Base-by-base conservation (phyloP, 2,329 filamentous ascomycete species). In the Fusarium verrucosum region DNA sequence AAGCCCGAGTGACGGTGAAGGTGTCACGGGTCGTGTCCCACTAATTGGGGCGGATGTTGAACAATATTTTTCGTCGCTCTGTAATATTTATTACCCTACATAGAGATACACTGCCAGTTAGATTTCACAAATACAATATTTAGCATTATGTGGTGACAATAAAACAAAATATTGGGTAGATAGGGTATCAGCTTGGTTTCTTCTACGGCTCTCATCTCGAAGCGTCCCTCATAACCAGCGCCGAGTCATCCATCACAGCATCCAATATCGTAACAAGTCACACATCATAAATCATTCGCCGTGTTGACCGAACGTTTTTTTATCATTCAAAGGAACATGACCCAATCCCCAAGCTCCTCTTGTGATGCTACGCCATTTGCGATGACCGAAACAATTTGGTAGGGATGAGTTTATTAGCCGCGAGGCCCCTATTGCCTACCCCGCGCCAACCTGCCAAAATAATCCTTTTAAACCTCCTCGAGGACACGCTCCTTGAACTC, bases 401-500 rank as follows among this genome's bases (percentile, higher is more conserved):
- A 75, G 72, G 72, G 71, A 73, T 70, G 68, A 73, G 68, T 74
- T 69, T 71, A 72, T 74, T 73, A 71, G 70, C 70, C 66, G 65
- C 69, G 70, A 71, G 69, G 69, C 64, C 70, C 73, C 69, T 72
- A 68, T 72, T 60, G 65, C 72, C 73, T 66, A 74, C 70, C 65
- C 68, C 66, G 71, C 70, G 72, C 61, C 66, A 69, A 66, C 65
- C 65, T 68, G 62, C 65, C 62, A 77, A 76, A 66, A 64, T 46
- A 60, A 72, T 66, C 59, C 66, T 72, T 85, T 93, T 92, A 98
- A 83, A 98, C 95, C 80, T 88, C 89, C 80, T 96, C 92, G 75
- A 97, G 87, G 77, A 97, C 92, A 77, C 87, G 87, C 89, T 99
- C 94, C 92, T 97, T 97, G 91, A 98, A 99, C 85, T 99, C 94